These are phyloP conservation scores for Knoxdaviesia capensis DNA, from an alignment of 2,329 filamentous ascomycete species.

Conservation along the genomic window DNA sequence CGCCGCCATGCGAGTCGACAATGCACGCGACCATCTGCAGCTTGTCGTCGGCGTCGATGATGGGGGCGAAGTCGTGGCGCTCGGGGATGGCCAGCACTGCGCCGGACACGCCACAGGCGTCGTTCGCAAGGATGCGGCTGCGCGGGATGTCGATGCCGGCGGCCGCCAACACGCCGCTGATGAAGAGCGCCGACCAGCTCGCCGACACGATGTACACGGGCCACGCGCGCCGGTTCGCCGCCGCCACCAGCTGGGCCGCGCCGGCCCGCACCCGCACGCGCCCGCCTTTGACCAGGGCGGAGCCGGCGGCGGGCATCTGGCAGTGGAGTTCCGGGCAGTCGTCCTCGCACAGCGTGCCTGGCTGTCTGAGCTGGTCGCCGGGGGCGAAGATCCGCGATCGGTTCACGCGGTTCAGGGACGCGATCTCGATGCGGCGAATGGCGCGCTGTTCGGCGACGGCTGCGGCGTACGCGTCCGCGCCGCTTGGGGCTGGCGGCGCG, in stretches of 20 bases:
- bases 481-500: conserved; percentile 16
- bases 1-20: conserved; percentile 6
- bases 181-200: conserved; percentile 29
- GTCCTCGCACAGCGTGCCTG: conserved; percentile 9
- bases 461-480: conserved; percentile 20
- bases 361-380: conserved; percentile 11
- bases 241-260: conserved; percentile 14
- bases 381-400: conserved; percentile 21
- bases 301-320: no score
- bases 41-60: conserved; percentile 23
- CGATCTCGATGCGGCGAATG: conserved; percentile 21
- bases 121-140: conserved; percentile 20
- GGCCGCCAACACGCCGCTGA: conserved; percentile 19
- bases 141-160: conserved; percentile 9
- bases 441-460: conserved; percentile 24
- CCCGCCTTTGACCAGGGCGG: conserved; percentile 9
- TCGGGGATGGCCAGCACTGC: no score
- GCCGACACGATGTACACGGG: conserved; percentile 25
- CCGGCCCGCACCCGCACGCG: conserved; percentile 18
- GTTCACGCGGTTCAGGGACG: conserved; percentile 23
- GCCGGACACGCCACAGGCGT: conserved; percentile 12
- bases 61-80: conserved; percentile 6
- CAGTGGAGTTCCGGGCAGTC: no score
- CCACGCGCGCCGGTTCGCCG: conserved; percentile 13
- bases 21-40: conserved; percentile 17